Evolutionary conservation across 257 asterid species (phyloP), one percentile per base, ranked within the genome.

Genomic region (Thymus quinquecostatus): DNA sequence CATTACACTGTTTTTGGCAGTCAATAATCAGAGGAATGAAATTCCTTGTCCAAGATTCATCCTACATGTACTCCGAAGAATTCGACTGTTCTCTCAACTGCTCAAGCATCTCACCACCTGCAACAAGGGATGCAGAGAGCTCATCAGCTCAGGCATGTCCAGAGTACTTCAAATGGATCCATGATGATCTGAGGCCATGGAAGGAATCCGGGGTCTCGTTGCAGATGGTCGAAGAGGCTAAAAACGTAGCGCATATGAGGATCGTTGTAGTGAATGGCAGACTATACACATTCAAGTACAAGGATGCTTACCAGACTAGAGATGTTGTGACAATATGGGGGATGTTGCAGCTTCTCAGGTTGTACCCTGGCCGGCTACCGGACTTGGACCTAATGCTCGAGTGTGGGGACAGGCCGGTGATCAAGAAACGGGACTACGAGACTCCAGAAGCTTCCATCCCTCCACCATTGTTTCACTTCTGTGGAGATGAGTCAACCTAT

Each of bases 321-420:
- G 98, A 92, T 64, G 66, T 64, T 55, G 85, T 86, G 40, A 90
- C 98, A 54, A 62, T 92, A 40, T 92, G 98, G 98, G 98, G 97
- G 2, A 55, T 90, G 1, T 75, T 92, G 84, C 98, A 92, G 87
- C 96, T 92, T 65, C 82, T 90, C 21, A 82, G 86, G 82, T 41
- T 86, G 78, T 92, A 92, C 68, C 97, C 98, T 0, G 95, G 90
- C 1, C 62, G 69, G 66, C 0, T 92, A 27, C 96, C 95, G 0
- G 92, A 92, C 59, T 2, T 92, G 69, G 98, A 92, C 76, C 44
- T 92, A 38, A 78, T 90, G 94, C 80, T 90, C 27, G 91, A 83
- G 55, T 82, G 85, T 49, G 83, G 75, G 55, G 98, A 92, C 78
- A 77, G 56, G 38, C 88, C 97, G 2, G 86, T 86, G n/a, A 67